These are phyloP conservation scores for Penicillium paneum DNA, from an alignment of 2,329 filamentous ascomycete species.

Conservation along the genomic window DNA sequence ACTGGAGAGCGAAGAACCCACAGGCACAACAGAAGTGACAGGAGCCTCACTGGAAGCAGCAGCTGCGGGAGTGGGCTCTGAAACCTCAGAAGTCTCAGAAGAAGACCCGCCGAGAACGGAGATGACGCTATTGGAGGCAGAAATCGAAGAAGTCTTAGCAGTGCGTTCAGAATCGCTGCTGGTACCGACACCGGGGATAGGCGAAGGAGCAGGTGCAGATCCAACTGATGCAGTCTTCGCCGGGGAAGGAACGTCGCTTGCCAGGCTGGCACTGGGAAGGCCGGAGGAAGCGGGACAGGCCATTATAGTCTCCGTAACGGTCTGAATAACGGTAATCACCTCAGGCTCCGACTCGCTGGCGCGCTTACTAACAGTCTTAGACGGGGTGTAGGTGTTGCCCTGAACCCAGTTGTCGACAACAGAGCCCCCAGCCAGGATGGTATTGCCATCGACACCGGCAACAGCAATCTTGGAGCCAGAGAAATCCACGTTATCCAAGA, in stretches of 20 bases:
- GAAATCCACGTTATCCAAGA: conserved; percentile 90
- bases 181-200: neutral
- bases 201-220: conserved; percentile 5
- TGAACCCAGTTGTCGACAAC: conserved; percentile 73
- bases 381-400: conserved; percentile 65
- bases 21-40: conserved; percentile 5
- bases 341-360: conserved; percentile 20
- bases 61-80: conserved; percentile 6
- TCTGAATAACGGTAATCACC: conserved; percentile 23
- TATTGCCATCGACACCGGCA: conserved; percentile 53
- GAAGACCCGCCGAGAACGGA: conserved; percentile 7
- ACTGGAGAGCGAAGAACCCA: neutral
- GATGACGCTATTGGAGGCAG: conserved; percentile 11
- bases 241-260: conserved; percentile 3
- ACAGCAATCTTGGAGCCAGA: conserved; percentile 66
- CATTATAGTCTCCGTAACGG: conserved; percentile 27
- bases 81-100: conserved; percentile 1
- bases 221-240: neutral
- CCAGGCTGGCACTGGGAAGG: neutral
- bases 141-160: neutral
- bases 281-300: conserved; percentile 19
- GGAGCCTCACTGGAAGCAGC: conserved; percentile 9
- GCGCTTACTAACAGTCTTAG: conserved; percentile 26
- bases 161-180: conserved; percentile 5
- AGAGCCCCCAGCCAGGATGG: conserved; percentile 66